Evolutionary conservation across 169 alveolate species (phyloP).

Genomic region (Babesia microti): DNA sequence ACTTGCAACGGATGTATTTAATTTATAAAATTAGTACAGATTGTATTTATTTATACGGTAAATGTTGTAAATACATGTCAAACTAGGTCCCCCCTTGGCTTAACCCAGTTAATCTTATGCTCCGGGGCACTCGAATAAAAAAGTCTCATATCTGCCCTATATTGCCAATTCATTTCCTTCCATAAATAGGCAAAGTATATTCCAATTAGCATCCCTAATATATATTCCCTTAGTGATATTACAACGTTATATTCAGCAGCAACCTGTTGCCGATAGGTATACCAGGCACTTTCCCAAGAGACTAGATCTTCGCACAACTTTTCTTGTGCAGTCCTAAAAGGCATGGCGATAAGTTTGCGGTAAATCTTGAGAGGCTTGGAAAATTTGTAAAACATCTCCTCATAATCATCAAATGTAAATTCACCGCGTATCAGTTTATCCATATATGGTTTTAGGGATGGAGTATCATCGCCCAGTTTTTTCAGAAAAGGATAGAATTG

Average conservation of each 20-base stretch:
- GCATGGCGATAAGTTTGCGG: slow-evolving; percentile 73
- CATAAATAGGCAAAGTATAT: slow-evolving; percentile 59
- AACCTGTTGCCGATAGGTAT: slow-evolving; percentile 70
- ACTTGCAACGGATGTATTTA: no score
- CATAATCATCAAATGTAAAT: slow-evolving; percentile 75
- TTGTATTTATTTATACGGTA: no score
- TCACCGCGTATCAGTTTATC: slow-evolving; percentile 64
- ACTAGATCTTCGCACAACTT: slow-evolving; percentile 52
- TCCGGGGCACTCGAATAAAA: slow-evolving; percentile 80
- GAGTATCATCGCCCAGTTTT: slow-evolving; percentile 79
- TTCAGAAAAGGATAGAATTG: slow-evolving; percentile 77
- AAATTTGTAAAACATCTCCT: slow-evolving; percentile 78
- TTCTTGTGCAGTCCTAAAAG: slow-evolving; percentile 71
- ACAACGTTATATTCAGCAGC: slow-evolving; percentile 64
- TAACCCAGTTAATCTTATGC: slow-evolving; percentile 77
- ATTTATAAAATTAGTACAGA: no score
- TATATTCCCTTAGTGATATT: slow-evolving; percentile 57
- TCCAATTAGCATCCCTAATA: slow-evolving; percentile 62
- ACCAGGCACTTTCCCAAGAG: slow-evolving; percentile 77
- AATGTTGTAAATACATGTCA: no score
- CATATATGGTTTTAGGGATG: slow-evolving; percentile 73
- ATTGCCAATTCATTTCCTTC: slow-evolving; percentile 54
- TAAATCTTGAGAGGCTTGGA: slow-evolving; percentile 76
- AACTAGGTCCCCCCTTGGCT: slow-evolving; percentile 74
- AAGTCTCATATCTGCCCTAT: slow-evolving; percentile 73